phyloP scores from a whole-genome alignment of 2,329 filamentous ascomycete species.

The Botrytis hyacinthi region DNA sequence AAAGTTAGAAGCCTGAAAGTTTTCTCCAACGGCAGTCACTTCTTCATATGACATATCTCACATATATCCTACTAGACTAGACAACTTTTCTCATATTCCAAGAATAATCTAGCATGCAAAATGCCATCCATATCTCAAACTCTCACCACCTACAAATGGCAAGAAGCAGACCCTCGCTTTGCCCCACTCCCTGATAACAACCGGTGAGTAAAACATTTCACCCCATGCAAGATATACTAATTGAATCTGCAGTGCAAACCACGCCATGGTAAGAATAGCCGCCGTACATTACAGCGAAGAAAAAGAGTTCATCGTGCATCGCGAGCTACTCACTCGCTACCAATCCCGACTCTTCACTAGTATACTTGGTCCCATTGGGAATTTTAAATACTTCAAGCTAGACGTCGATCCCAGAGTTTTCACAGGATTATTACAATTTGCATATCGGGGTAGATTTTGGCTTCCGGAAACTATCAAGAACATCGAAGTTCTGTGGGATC shows the following conservation, averaged over 20 bases:
- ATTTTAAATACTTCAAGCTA: not conserved
- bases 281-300: not conserved
- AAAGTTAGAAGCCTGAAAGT: rapidly evolving
- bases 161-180: constrained; percentile 4
- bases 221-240: not conserved
- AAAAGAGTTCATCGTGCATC: not conserved
- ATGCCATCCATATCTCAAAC: not conserved
- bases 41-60: not conserved
- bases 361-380: not conserved
- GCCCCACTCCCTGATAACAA: not conserved
- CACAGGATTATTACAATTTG: not conserved
- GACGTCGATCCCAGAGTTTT: not conserved
- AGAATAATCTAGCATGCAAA: too few species aligned
- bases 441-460: not conserved
- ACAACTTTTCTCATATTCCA: too few species aligned
- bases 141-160: not conserved
- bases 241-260: not conserved
- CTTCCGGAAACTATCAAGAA: not conserved
- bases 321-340: not conserved
- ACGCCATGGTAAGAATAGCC: not conserved
- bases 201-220: not conserved
- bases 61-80: not conserved
- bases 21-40: not conserved
- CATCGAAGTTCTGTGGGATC: not conserved
- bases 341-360: not conserved